Evolutionary conservation across 306 rosid genomes (phyloP), one percentile per base, ranked within the genome.

Genomic region (Quercus engelmannii): DNA sequence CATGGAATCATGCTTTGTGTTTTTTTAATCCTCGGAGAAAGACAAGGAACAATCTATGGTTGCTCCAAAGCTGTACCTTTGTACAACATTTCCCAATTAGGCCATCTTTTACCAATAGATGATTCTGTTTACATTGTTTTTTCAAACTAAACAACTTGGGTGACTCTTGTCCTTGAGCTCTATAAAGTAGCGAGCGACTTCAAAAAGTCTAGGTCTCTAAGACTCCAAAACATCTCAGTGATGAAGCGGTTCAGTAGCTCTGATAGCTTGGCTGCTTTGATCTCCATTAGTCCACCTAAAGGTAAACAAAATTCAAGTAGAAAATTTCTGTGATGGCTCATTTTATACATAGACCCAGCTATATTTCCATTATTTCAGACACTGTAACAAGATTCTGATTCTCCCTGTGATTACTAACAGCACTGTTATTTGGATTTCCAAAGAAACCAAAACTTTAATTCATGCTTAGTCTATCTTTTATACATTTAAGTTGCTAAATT

Each of bases 171-270:
- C 69, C 69, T 26, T 14, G n/a, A 28, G 58, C 51, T 28, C 14
- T 33, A 49, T 59, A 71, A 63, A 71, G 38, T 43, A 55, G 14
- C 25, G 73, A 73, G 76, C 11, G 80, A 23, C 20, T 72, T 51
- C 23, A 31, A 18, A 63, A 54, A 69, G 79, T 79, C 80, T 4
- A 18, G 13, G 17, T 13, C 54, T 49, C 55, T 25, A 73, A 11
- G 25, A 4, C 28, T 74, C 62, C 43, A 57, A 57, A 10, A 13
- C 61, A 70, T 80, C 69, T 54, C 58, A 62, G 73, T 59, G 52
- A 91, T 91, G 92, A 85, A 88, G 91, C 87, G 88, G 75, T 68
- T 85, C 82, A 63, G 76, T 18, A 77, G 76, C 80, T 80, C 91
- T 63, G 83, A 86, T 21, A 78, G 89, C 68, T 51, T 74, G 74